phyloP scores from a whole-genome alignment of 768 basidiomycete genomes.

The Rickenella mellea region DNA sequence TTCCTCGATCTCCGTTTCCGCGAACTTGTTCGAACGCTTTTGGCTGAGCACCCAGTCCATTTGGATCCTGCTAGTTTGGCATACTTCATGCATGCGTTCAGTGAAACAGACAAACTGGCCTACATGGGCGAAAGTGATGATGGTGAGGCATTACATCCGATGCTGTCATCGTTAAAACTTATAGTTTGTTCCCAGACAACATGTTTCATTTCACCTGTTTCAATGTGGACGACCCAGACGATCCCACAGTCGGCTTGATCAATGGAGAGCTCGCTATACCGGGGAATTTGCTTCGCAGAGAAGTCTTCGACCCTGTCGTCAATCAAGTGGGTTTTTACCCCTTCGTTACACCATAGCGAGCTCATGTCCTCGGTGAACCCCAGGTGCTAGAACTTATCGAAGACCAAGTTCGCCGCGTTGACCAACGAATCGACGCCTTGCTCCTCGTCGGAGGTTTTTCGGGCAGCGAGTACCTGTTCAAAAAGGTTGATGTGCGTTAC shows the following conservation, averaged over 20 bases:
- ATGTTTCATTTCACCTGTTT: slow-evolving; percentile 89
- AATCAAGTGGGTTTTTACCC: slow-evolving; percentile 43
- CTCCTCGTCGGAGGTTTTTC: slow-evolving; percentile 86
- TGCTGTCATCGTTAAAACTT: slow-evolving; percentile 2
- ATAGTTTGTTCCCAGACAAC: slow-evolving; percentile 37
- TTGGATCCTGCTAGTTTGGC: slow-evolving; percentile 74
- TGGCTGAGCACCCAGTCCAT: slow-evolving; percentile 79
- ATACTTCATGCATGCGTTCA: slow-evolving; percentile 84
- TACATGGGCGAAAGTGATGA: slow-evolving; percentile 71
- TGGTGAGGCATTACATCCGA: slow-evolving; percentile 31
- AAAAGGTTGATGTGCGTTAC: slow-evolving; percentile 57
- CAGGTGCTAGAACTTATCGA: slow-evolving; percentile 75
- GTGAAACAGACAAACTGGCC: slow-evolving; percentile 78
- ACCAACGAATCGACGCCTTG: slow-evolving; percentile 71
- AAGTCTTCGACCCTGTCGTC: slow-evolving; percentile 86
- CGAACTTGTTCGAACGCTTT: slow-evolving; percentile 66
- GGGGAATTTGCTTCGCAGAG: slow-evolving; percentile 65
- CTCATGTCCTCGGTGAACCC: background rate
- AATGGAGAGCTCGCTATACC: slow-evolving; percentile 82
- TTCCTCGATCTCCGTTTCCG: slow-evolving; percentile 84
- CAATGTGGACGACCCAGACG: slow-evolving; percentile 77
- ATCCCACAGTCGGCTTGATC: slow-evolving; percentile 67
- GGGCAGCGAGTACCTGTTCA: slow-evolving; percentile 77
- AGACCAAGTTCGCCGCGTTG: slow-evolving; percentile 56
- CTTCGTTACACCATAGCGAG: background rate